Percentiles rank a stretch among this genome's conserved stretches.
Evolutionary conservation across 192 early-diverging fungal species (phyloP).

Genomic region (Linderina pennispora): DNA sequence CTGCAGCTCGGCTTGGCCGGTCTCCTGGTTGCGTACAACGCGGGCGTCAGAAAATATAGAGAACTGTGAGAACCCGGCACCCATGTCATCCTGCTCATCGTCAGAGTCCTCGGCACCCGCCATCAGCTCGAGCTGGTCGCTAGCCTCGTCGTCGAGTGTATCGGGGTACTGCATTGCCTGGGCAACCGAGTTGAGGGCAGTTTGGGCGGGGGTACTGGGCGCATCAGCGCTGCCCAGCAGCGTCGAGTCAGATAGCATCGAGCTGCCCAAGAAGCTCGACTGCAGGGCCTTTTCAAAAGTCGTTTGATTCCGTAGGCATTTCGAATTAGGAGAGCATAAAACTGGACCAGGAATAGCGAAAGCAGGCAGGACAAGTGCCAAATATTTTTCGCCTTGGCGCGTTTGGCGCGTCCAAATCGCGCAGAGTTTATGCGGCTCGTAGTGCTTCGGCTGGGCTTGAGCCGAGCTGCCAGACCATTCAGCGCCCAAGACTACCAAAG

Average conservation of each 20-base stretch:
- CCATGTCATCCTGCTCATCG: background rate
- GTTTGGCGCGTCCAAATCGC: too few relatives aligned
- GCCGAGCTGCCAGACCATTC: too few relatives aligned
- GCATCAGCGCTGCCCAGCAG: background rate
- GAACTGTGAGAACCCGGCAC: conserved; percentile 11
- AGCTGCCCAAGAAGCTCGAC: background rate
- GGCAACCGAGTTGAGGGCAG: background rate
- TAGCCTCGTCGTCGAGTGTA: background rate
- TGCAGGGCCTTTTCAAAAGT: background rate
- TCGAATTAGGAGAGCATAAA: too few relatives aligned
- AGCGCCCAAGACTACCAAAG: too few relatives aligned
- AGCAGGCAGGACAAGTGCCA: too few relatives aligned
- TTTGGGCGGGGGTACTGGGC: too few relatives aligned
- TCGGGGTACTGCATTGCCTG: background rate
- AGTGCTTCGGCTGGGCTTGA: too few relatives aligned
- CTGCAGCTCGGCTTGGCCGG: conserved; percentile 8
- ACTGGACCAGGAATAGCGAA: too few relatives aligned
- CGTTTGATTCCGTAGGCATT: too few relatives aligned
- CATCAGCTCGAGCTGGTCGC: background rate
- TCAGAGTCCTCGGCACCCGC: background rate
- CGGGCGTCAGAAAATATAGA: conserved; percentile 13
- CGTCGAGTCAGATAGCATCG: background rate
- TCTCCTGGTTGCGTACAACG: conserved; percentile 9
- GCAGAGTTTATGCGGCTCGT: too few relatives aligned
- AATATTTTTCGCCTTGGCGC: too few relatives aligned